These are phyloP conservation scores for Conringia planisiliqua DNA, from an alignment of 345 rosid species.

Conservation along the genomic window DNA sequence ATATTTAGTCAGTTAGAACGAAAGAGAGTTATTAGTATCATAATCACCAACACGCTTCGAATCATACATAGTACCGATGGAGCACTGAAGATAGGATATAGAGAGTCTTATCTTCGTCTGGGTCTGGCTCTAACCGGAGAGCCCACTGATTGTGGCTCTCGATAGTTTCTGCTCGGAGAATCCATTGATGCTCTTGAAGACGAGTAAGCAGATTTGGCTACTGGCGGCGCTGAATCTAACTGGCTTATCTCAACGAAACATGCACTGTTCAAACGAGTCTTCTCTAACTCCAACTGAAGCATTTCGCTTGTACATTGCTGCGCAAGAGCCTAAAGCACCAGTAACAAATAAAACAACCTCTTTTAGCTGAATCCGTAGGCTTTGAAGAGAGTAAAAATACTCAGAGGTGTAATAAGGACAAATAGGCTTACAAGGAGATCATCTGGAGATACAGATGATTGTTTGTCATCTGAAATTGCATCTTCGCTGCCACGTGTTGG, in stretches of 20 bases:
- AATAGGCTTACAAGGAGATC: slow-evolving; percentile 68
- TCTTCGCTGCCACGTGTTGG: slow-evolving; percentile 95
- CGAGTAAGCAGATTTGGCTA: slow-evolving; percentile 52
- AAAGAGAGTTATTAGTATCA: background rate
- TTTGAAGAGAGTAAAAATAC: slow-evolving; percentile 14
- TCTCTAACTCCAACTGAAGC: slow-evolving; percentile 80
- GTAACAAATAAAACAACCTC: background rate
- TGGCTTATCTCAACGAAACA: slow-evolving; percentile 69
- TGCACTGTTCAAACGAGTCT: slow-evolving; percentile 81
- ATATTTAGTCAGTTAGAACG: background rate
- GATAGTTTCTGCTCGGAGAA: slow-evolving; percentile 55
- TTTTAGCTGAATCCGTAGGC: background rate
- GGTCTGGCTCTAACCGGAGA: slow-evolving; percentile 62
- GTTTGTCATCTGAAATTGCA: slow-evolving; percentile 75
- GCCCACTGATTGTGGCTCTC: slow-evolving; percentile 41
- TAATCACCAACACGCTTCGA: background rate
- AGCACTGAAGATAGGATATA: background rate
- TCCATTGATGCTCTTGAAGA: slow-evolving; percentile 52
- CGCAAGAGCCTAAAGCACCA: slow-evolving; percentile 55
- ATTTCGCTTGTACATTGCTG: slow-evolving; percentile 76
- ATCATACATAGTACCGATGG: background rate
- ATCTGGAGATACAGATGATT: slow-evolving; percentile 71
- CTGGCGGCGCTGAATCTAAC: slow-evolving; percentile 54
- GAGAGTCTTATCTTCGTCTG: slow-evolving; percentile 44
- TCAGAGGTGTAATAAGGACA: background rate